Percentiles rank a stretch among this genome's conserved stretches.
These are phyloP conservation scores for Diospyros lotus DNA, from an alignment of 148 eudicot species.

Conservation along the genomic window DNA sequence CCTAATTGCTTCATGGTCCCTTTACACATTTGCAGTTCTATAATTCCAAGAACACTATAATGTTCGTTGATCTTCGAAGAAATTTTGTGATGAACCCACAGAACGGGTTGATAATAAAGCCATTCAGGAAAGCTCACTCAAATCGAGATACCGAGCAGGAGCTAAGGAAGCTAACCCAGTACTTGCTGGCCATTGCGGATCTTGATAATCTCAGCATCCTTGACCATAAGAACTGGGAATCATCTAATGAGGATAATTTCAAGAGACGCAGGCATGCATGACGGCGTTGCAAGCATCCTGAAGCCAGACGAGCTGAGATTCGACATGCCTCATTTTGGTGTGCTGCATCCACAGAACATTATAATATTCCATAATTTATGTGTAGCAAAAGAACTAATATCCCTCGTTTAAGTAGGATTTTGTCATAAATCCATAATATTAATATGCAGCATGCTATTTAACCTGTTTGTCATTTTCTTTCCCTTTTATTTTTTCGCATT, in stretches of 20 bases:
- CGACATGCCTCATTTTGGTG: too few species aligned
- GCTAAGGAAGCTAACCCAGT: slow-evolving; percentile 88
- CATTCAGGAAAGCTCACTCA: slow-evolving; percentile 87
- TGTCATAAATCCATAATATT: too few species aligned
- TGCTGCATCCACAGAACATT: too few species aligned
- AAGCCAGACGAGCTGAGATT: too few species aligned
- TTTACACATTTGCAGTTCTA: slow-evolving; percentile 59
- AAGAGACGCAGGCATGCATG: slow-evolving; percentile 72
- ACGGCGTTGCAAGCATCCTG: not conserved
- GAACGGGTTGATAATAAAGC: slow-evolving; percentile 81
- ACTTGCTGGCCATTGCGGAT: slow-evolving; percentile 86
- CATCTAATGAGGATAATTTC: slow-evolving; percentile 42
- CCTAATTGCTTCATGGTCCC: not conserved
- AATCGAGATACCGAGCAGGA: slow-evolving; percentile 74
- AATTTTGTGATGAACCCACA: slow-evolving; percentile 98
- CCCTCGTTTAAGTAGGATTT: too few species aligned
- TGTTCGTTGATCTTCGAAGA: slow-evolving; percentile 91
- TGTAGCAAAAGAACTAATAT: too few species aligned
- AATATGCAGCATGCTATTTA: too few species aligned
- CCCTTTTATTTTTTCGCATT: too few species aligned
- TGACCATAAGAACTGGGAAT: slow-evolving; percentile 81
- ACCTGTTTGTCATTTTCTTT: too few species aligned
- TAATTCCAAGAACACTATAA: slow-evolving; percentile 80
- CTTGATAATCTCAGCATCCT: slow-evolving; percentile 74
- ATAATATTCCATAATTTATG: too few species aligned